Base-by-base conservation (phyloP, 495 filamentous ascomycete species). In the Hypoxylon subgilvum region DNA sequence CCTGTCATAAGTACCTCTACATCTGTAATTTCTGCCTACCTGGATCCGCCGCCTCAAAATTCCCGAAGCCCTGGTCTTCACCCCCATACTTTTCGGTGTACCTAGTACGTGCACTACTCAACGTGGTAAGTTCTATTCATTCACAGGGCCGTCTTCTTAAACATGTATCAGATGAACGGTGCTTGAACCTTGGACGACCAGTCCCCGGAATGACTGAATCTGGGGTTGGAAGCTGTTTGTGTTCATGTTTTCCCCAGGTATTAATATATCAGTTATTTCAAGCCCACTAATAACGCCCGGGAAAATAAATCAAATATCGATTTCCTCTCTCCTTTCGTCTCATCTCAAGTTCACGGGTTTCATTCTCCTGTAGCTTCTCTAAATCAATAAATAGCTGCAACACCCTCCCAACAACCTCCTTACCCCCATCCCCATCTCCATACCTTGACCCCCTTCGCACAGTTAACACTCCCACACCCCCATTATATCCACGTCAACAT, bases 141-240 rank as follows among this genome's bases (percentile, higher is more conserved):
- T 14, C 27, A 35, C 50, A 41, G 40, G 23, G 31, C 45, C 23
- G 13, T 27, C 21, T 17, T 40, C n/a, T 17, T 16, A 63, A 52
- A 63, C 59, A 63, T 54, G 48, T 58, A 42, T 55, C 61, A 42
- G 13, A 63, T 27, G 44, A 45, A 54, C 19, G 42, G 28, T 52
- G 40, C 35, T 56, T 50, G 58, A 39, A 4, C 0, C n/a, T 19
- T 47, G 28, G 44, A 30, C 55, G 53, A 64, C 61, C 49, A 49
- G 30, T 54, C 61, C 61, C 61, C 61, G 61, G 61, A 64, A 64
- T 58, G 54, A 58, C 22, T 54, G 50, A 64, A 58, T 58, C 61
- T 64, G 61, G 61, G 61, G 61, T 64, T 21, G 51, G 44, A 45
- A 64, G 43, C 50, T 54, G 44, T 51, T 53, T 45, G 53, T 63